A percentile compares a stretch with the other conserved stretches of the same genome.
Evolutionary conservation across 1,284 basidiomycete genomes (phyloP).

Genomic region (Filobasidium uniguttulatum): DNA sequence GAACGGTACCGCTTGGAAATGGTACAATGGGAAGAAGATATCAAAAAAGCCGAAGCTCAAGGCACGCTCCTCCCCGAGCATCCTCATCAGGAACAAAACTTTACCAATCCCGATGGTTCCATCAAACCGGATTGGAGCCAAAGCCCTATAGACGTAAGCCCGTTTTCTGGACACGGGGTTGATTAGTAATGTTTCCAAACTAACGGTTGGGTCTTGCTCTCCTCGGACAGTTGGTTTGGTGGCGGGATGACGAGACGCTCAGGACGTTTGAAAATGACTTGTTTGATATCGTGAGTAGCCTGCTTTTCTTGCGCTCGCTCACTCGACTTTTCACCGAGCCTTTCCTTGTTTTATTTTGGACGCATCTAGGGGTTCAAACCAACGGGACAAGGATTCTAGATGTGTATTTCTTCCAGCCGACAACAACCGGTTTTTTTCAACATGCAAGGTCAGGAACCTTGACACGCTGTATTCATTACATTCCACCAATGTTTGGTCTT

Average conservation of each 20-base stretch:
- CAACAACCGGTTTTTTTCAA: too few relatives aligned
- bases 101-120: slow-evolving; percentile 8
- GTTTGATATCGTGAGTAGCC: slow-evolving; percentile 21
- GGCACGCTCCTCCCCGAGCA: slow-evolving; percentile 13
- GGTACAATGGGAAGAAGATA: slow-evolving; percentile 11
- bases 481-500: too few relatives aligned
- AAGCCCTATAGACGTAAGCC: slow-evolving; percentile 28
- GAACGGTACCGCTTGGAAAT: slow-evolving; percentile 7
- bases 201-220: background rate
- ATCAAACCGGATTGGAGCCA: slow-evolving; percentile 26
- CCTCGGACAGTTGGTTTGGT: slow-evolving; percentile 25
- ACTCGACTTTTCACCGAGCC: too few relatives aligned
- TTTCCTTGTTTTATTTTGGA: too few relatives aligned
- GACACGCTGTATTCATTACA: too few relatives aligned
- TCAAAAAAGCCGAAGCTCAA: slow-evolving; percentile 13
- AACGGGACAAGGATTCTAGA: too few relatives aligned
- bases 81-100: slow-evolving; percentile 6
- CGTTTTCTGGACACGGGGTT: background rate
- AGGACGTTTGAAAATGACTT: slow-evolving; percentile 29
- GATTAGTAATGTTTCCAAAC: background rate
- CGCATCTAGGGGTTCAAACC: too few relatives aligned
- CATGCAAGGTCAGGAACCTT: too few relatives aligned
- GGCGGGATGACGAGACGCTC: slow-evolving; percentile 28
- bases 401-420: too few relatives aligned
- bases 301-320: too few relatives aligned